phyloP scores from a whole-genome alignment of 768 basidiomycete genomes.

The Kwoniella heveanensis region DNA sequence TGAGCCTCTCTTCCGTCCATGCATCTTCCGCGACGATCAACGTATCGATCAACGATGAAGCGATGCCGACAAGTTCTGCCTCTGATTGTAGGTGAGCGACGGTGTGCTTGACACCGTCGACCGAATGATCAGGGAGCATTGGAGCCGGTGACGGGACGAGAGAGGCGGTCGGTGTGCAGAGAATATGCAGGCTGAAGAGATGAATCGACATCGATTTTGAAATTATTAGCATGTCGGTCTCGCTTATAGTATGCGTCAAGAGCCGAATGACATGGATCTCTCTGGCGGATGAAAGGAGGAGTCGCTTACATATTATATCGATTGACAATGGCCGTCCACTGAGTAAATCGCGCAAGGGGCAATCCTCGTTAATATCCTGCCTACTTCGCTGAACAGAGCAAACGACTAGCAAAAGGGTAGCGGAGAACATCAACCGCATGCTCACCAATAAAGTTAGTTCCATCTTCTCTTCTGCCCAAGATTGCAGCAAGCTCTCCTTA shows the following conservation, averaged over 20 bases:
- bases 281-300: too few species aligned
- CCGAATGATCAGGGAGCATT: not conserved
- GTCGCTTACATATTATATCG: conserved; percentile 25
- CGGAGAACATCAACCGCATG: not conserved
- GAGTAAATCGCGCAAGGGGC: too few species aligned
- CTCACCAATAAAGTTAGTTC: conserved; percentile 8
- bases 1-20: too few species aligned
- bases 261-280: too few species aligned
- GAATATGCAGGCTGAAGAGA: conserved; percentile 8
- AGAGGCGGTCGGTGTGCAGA: not conserved
- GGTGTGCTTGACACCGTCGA: not conserved
- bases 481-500: not conserved
- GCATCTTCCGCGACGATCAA: not conserved
- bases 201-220: too few species aligned
- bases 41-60: not conserved
- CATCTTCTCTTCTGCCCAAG: conserved; percentile 2
- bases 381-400: too few species aligned
- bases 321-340: conserved; percentile 23
- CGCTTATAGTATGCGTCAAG: too few species aligned
- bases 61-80: not conserved
- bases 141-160: conserved; percentile 6
- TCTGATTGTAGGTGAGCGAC: conserved; percentile 1
- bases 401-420: too few species aligned
- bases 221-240: too few species aligned
- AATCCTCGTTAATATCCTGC: too few species aligned